A percentile compares a stretch with the other conserved stretches of the same genome.
Evolutionary conservation across 768 basidiomycete species (phyloP).

Genomic region (Rhodotorula diobovata): DNA sequence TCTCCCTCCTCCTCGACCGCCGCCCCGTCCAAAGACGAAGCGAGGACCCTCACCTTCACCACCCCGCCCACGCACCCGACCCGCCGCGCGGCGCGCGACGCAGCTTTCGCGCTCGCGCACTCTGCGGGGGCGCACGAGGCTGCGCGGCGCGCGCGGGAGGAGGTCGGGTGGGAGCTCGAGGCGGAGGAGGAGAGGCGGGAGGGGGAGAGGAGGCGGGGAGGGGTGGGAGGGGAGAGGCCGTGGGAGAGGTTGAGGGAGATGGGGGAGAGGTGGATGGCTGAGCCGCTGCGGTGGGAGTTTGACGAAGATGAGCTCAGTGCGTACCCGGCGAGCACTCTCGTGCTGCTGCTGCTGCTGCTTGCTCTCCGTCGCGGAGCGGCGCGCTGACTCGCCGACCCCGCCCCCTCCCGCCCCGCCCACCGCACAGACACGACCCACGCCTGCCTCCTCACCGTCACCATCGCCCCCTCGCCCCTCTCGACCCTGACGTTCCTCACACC

Average conservation of each 20-base stretch:
- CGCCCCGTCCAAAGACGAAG: no score
- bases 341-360: no score
- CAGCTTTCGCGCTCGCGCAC: background rate
- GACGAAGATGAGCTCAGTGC: conserved; percentile 15
- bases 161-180: background rate
- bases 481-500: background rate
- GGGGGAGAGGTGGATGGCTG: conserved; percentile 5
- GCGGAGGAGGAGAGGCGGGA: background rate
- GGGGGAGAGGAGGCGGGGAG: background rate
- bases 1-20: no score
- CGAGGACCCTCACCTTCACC: no score
- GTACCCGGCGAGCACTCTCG: no score
- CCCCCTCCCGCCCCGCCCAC: no score
- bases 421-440: conserved; percentile 7
- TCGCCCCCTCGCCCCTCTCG: background rate
- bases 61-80: background rate
- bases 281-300: conserved; percentile 3
- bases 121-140: background rate
- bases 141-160: background rate
- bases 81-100: background rate
- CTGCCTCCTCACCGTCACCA: conserved; percentile 11
- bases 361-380: background rate
- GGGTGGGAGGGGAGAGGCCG: conserved; percentile 11
- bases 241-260: background rate
- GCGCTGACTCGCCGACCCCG: background rate